These are phyloP conservation scores for Pyrus betulifolia DNA, from an alignment of 306 rosid species.

Conservation along the genomic window DNA sequence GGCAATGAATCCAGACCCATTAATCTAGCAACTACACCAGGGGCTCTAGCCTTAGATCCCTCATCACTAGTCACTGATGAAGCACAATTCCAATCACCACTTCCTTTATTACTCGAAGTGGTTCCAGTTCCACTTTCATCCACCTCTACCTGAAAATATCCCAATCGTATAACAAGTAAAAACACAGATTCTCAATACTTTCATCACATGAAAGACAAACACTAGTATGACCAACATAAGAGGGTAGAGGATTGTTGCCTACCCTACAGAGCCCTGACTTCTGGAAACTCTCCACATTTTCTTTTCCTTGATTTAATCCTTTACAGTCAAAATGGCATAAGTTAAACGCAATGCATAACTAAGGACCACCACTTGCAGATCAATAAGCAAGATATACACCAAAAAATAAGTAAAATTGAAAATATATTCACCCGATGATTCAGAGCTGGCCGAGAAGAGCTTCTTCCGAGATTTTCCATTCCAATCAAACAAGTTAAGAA, in stretches of 20 bases:
- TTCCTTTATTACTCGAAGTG: conserved; percentile 43
- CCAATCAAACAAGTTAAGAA: conserved; percentile 88
- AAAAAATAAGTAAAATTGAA: neutral
- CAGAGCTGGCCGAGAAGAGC: conserved; percentile 34
- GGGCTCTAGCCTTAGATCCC: conserved; percentile 60
- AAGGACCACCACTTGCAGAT: neutral
- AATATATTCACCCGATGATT: conserved; percentile 39
- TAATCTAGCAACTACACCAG: conserved; percentile 79
- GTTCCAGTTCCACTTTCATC: conserved; percentile 52
- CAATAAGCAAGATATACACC: neutral
- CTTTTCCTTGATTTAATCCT: conserved; percentile 53
- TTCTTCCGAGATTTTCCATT: conserved; percentile 86
- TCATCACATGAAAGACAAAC: neutral
- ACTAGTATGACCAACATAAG: neutral
- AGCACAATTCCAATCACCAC: conserved; percentile 42
- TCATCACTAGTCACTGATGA: conserved; percentile 58
- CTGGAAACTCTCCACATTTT: conserved; percentile 42
- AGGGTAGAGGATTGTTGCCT: conserved; percentile 7
- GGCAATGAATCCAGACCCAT: conserved; percentile 94
- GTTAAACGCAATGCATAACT: conserved; percentile 1
- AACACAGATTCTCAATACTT: neutral
- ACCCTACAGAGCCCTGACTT: conserved; percentile 45
- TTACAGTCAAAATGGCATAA: conserved; percentile 26
- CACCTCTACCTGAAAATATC: conserved; percentile 43
- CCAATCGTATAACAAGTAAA: neutral